A percentile compares a stretch with the other conserved stretches of the same genome.
These are phyloP conservation scores for Tribonema minus DNA, from an alignment of 108 stramenopile genomes.

Conservation along the genomic window DNA sequence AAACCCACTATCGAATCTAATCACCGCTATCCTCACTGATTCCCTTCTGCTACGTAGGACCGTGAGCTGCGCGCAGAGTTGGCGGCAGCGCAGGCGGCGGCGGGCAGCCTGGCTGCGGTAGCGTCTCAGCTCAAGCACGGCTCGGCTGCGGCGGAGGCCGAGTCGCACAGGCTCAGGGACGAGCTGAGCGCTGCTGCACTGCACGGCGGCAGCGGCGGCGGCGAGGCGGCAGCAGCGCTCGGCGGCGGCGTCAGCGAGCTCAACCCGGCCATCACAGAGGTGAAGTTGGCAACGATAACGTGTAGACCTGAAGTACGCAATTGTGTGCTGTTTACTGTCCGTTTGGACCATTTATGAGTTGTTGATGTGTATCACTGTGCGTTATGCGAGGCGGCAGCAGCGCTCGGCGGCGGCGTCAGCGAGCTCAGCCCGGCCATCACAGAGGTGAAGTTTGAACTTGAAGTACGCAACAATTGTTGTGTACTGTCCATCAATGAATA, in stretches of 20 bases:
- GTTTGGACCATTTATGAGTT: no score
- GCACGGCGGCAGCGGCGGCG: not conserved
- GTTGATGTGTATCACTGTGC: no score
- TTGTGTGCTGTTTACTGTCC: no score
- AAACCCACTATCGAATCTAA: no score
- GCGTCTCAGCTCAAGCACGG: not conserved
- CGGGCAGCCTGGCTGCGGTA: not conserved
- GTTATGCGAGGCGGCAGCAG: not conserved
- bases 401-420: not conserved
- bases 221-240: not conserved
- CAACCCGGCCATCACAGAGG: not conserved
- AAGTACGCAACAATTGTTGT: no score
- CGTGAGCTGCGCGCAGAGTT: not conserved
- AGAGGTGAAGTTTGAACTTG: no score
- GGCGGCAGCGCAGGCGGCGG: not conserved
- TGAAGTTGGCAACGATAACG: no score
- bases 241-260: not conserved
- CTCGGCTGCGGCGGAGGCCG: not conserved
- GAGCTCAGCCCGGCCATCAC: not conserved
- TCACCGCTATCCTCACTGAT: no score
- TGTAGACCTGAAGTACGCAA: no score
- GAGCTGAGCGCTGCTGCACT: not conserved
- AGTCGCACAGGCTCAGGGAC: not conserved
- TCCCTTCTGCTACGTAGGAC: no score
- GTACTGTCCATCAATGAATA: no score